phyloP scores from a whole-genome alignment of 1,284 basidiomycete species.

The Schizophyllum amplum region DNA sequence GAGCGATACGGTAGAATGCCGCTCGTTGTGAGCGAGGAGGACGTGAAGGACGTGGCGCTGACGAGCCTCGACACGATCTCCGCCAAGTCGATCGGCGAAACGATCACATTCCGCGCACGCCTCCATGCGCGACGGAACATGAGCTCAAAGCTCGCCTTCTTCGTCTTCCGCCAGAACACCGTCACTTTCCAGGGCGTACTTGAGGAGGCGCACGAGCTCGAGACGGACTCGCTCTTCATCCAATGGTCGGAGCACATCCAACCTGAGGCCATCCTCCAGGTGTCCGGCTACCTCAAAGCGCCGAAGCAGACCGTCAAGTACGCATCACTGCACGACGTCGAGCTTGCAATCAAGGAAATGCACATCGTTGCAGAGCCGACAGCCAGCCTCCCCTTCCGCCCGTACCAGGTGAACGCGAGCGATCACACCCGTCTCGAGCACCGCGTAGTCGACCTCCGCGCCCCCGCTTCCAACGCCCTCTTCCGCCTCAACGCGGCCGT shows the following conservation, averaged over 20 bases:
- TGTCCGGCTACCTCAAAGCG: slow-evolving; percentile 78
- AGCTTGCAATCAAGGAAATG: slow-evolving; percentile 82
- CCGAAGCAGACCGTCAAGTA: slow-evolving; percentile 89
- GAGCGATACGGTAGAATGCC: slow-evolving; percentile 89
- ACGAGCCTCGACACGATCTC: slow-evolving; percentile 52
- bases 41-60: slow-evolving; percentile 53
- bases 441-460: slow-evolving; percentile 89
- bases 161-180: slow-evolving; percentile 84
- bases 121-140: slow-evolving; percentile 89
- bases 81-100: slow-evolving; percentile 49
- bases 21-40: slow-evolving; percentile 85
- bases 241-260: slow-evolving; percentile 85
- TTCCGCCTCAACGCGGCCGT: slow-evolving; percentile 91
- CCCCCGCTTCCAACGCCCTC: slow-evolving; percentile 66
- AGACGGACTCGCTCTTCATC: slow-evolving; percentile 95
- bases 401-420: slow-evolving; percentile 67
- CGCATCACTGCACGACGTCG: slow-evolving; percentile 82
- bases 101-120: slow-evolving; percentile 83
- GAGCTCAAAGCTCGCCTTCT: slow-evolving; percentile 81
- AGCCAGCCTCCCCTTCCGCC: not conserved
- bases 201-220: slow-evolving; percentile 65
- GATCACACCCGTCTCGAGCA: slow-evolving; percentile 94
- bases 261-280: slow-evolving; percentile 87
- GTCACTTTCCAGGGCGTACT: slow-evolving; percentile 91
- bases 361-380: slow-evolving; percentile 9